Percentiles rank a stretch among this genome's conserved stretches.
These are phyloP conservation scores for Fusarium proliferatum DNA, from an alignment of 2,329 filamentous ascomycete genomes.

Conservation along the genomic window DNA sequence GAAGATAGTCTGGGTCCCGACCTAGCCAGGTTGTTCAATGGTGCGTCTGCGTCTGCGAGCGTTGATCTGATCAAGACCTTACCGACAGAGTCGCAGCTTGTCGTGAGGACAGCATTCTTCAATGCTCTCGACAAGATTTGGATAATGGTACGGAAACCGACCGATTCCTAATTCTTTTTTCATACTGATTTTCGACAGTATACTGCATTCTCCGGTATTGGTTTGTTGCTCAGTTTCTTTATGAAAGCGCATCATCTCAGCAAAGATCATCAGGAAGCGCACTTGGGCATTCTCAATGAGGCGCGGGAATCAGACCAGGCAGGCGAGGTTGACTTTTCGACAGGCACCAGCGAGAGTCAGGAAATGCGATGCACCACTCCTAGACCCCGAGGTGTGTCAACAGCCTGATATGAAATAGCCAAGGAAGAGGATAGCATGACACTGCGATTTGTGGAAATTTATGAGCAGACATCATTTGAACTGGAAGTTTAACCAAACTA, in stretches of 20 bases:
- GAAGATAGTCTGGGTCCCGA: constrained; percentile 58
- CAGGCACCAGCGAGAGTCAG: background rate
- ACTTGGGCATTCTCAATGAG: constrained; percentile 25
- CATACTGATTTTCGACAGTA: constrained; percentile 25
- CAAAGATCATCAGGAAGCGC: constrained; percentile 35
- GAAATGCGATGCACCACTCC: background rate
- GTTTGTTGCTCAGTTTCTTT: constrained; percentile 34
- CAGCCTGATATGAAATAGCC: background rate
- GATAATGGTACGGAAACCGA: constrained; percentile 42
- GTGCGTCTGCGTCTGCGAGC: constrained; percentile 66
- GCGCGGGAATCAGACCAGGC: rapidly evolving
- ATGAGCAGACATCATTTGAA: background rate
- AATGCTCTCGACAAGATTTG: constrained; percentile 42
- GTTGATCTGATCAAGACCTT: constrained; percentile 59
- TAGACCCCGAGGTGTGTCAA: background rate
- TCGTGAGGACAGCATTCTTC: constrained; percentile 43
- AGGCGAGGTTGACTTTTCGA: background rate
- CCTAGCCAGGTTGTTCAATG: constrained; percentile 61
- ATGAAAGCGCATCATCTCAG: constrained; percentile 40
- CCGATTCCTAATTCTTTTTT: too few species aligned
- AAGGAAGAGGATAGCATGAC: background rate
- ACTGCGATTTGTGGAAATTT: background rate
- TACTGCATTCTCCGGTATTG: constrained; percentile 25
- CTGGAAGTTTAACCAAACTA: too few species aligned
- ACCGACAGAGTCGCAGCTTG: constrained; percentile 25